These are phyloP conservation scores for Erythrophleum fordii DNA, from an alignment of 306 rosid species.

Conservation along the genomic window DNA sequence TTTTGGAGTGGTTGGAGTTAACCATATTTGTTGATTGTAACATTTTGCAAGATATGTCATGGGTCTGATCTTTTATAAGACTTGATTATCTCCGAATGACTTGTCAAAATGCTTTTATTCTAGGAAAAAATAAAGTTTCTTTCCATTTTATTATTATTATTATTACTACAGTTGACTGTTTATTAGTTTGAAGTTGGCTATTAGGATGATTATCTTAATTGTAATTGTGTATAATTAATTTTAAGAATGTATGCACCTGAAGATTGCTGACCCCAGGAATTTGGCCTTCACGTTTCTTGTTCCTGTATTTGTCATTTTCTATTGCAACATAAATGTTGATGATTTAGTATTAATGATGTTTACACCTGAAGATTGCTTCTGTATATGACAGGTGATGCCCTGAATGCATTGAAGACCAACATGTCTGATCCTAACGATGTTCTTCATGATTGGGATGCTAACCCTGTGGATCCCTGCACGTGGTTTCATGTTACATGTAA, in stretches of 20 bases:
- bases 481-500: background rate
- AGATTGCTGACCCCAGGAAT: background rate
- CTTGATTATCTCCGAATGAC: background rate
- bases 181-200: background rate
- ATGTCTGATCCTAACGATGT: constrained; percentile 44
- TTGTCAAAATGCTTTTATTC: background rate
- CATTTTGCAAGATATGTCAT: too few relatives aligned
- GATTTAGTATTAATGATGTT: background rate
- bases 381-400: background rate
- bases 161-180: background rate
- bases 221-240: background rate
- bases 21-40: too few relatives aligned
- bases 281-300: too few relatives aligned
- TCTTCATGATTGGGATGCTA: constrained; percentile 61
- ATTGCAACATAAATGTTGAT: too few relatives aligned
- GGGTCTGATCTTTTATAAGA: too few relatives aligned
- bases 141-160: background rate
- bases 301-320: too few relatives aligned
- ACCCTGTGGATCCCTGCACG: constrained; percentile 60
- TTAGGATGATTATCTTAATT: background rate
- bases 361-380: background rate
- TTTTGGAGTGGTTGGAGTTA: too few relatives aligned
- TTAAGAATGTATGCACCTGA: background rate
- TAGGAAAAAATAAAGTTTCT: too few relatives aligned
- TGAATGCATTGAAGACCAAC: background rate